Percentiles rank a stretch among this genome's conserved stretches.
Conservation (phyloP, 176 grass and related monocot species). For the Lolium perenne region DNA sequence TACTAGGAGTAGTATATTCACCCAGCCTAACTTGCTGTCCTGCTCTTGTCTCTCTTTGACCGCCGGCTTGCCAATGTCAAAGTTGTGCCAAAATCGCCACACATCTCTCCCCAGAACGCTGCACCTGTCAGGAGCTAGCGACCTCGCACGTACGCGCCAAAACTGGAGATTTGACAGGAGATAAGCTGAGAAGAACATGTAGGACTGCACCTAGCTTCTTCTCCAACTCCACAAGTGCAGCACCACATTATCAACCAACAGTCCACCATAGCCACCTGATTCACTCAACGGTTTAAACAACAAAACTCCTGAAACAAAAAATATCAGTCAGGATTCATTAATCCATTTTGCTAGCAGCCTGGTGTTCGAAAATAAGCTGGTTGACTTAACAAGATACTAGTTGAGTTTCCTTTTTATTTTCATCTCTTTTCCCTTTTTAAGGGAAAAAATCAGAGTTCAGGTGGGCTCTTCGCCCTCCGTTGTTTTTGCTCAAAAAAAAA, state of each 20-base stretch:
- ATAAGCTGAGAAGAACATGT: slow-evolving; percentile 51
- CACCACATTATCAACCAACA: slow-evolving; percentile 24
- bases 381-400: no score
- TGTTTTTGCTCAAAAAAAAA: no score
- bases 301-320: not conserved
- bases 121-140: slow-evolving; percentile 27
- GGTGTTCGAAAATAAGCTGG: no score
- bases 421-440: no score
- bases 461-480: no score
- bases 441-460: no score
- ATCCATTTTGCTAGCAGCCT: no score
- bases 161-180: slow-evolving; percentile 48
- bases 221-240: slow-evolving; percentile 3
- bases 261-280: slow-evolving; percentile 35
- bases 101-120: slow-evolving; percentile 11
- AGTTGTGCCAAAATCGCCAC: not conserved
- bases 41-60: slow-evolving; percentile 29
- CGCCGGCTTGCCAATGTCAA: not conserved
- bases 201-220: not conserved
- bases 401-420: no score
- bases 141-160: slow-evolving; percentile 29
- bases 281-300: slow-evolving; percentile 39
- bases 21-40: not conserved
- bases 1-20: slow-evolving; percentile 1
- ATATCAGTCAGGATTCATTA: no score